Evolutionary conservation across 805 yeast genomes (phyloP).

Genomic region (Cephaloascus fragrans): DNA sequence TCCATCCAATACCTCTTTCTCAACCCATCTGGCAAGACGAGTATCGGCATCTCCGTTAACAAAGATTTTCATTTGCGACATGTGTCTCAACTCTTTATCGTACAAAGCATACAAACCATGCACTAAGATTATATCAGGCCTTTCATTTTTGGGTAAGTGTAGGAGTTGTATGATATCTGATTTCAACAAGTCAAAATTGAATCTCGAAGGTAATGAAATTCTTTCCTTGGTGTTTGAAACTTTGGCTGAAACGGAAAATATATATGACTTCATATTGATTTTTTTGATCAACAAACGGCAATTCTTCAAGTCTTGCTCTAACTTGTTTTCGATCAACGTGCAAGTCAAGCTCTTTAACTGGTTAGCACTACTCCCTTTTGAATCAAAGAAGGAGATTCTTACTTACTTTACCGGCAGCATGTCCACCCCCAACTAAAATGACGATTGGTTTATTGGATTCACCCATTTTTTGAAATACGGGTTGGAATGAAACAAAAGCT

Average conservation of each 20-base stretch:
- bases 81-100: conserved; percentile 41
- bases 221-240: conserved; percentile 17
- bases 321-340: background rate
- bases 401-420: conserved; percentile 44
- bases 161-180: conserved; percentile 6
- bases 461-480: background rate
- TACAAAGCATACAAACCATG: conserved; percentile 78
- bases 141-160: conserved; percentile 6
- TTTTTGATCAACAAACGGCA: conserved; percentile 6
- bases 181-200: conserved; percentile 21
- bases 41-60: conserved; percentile 82
- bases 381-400: background rate
- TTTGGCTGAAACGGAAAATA: conserved; percentile 11
- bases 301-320: background rate
- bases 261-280: conserved; percentile 11
- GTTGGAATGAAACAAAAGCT: too few relatives aligned
- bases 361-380: background rate
- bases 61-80: conserved; percentile 61
- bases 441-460: conserved; percentile 13
- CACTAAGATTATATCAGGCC: conserved; percentile 32
- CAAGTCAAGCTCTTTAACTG: background rate
- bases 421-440: conserved; percentile 54
- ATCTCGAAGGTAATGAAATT: conserved; percentile 27
- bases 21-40: conserved; percentile 71
- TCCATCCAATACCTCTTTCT: conserved; percentile 6